A percentile compares a stretch with the other conserved stretches of the same genome.
Evolutionary conservation across 192 early-diverging fungal species (phyloP).

Genomic region (Blastocladiella britannica): DNA sequence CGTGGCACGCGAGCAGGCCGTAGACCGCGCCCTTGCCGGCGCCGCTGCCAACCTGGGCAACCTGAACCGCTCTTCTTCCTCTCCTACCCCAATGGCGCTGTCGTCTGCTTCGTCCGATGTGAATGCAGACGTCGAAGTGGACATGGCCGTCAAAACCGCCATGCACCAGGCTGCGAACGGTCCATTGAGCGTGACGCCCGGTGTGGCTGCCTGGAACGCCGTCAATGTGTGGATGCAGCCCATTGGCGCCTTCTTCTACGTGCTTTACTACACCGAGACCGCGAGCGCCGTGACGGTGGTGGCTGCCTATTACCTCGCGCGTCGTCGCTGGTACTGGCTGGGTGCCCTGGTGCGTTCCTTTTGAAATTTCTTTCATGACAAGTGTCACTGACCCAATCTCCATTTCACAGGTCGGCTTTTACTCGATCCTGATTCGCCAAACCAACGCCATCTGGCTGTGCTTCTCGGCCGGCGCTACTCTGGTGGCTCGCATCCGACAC

Average conservation of each 20-base stretch:
- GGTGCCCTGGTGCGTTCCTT: slow-evolving; percentile 5
- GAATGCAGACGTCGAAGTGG: too few relatives aligned
- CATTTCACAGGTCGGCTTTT: slow-evolving; percentile 10
- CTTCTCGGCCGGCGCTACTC: slow-evolving; percentile 34
- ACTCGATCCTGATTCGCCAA: slow-evolving; percentile 56
- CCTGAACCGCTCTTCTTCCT: too few relatives aligned
- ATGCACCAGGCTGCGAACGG: slow-evolving; percentile 1
- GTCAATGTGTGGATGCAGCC: neutral
- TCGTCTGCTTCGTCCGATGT: too few relatives aligned
- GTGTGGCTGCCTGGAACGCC: slow-evolving; percentile 4
- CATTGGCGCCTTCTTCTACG: neutral
- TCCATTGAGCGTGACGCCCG: slow-evolving; percentile 6
- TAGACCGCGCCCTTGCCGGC: neutral
- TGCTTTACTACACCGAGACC: neutral
- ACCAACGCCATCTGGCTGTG: slow-evolving; percentile 80
- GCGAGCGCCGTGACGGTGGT: neutral
- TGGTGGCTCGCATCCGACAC: slow-evolving; percentile 10
- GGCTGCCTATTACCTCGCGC: neutral
- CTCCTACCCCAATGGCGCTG: too few relatives aligned
- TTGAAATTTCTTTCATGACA: too few relatives aligned
- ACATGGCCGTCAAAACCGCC: too few relatives aligned
- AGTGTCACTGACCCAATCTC: too few relatives aligned
- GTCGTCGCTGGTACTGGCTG: neutral
- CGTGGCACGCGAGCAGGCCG: neutral
- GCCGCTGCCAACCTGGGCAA: too few relatives aligned